Evolutionary conservation across 1,284 basidiomycete species (phyloP).

Genomic region (Volvariella volvacea): DNA sequence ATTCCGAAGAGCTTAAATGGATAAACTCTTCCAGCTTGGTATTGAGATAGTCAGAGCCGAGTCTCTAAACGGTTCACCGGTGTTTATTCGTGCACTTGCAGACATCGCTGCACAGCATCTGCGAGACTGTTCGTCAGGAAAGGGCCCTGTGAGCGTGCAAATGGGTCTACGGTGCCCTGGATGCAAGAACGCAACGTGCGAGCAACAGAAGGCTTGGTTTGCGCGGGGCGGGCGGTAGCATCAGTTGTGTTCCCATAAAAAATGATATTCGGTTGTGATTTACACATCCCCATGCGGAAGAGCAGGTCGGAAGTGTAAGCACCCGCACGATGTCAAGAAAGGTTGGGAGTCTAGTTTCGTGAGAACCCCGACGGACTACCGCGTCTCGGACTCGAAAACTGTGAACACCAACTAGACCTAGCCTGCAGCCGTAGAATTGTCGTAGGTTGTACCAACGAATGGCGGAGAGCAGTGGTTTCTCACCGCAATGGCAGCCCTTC

Average conservation of each 20-base stretch:
- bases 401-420: too few relatives aligned
- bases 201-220: slow-evolving; percentile 87
- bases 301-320: not conserved
- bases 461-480: too few relatives aligned
- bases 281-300: not conserved
- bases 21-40: slow-evolving; percentile 57
- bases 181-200: slow-evolving; percentile 86
- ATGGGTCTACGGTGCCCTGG: slow-evolving; percentile 88
- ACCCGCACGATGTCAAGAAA: too few relatives aligned
- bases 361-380: too few relatives aligned
- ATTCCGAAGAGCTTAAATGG: slow-evolving; percentile 11
- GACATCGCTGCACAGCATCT: slow-evolving; percentile 89
- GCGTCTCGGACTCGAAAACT: too few relatives aligned
- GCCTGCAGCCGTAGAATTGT: too few relatives aligned
- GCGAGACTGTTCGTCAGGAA: slow-evolving; percentile 48
- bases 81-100: slow-evolving; percentile 94
- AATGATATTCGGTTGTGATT: not conserved
- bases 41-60: slow-evolving; percentile 89
- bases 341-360: too few relatives aligned
- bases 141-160: slow-evolving; percentile 71
- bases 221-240: slow-evolving; percentile 41
- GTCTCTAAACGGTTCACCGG: slow-evolving; percentile 97
- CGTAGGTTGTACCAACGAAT: too few relatives aligned
- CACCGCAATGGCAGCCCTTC: too few relatives aligned
- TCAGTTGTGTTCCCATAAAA: slow-evolving; percentile 12